These are phyloP conservation scores for Wallacemonas rigidus DNA, from an alignment of 208 protist species.

Conservation along the genomic window DNA sequence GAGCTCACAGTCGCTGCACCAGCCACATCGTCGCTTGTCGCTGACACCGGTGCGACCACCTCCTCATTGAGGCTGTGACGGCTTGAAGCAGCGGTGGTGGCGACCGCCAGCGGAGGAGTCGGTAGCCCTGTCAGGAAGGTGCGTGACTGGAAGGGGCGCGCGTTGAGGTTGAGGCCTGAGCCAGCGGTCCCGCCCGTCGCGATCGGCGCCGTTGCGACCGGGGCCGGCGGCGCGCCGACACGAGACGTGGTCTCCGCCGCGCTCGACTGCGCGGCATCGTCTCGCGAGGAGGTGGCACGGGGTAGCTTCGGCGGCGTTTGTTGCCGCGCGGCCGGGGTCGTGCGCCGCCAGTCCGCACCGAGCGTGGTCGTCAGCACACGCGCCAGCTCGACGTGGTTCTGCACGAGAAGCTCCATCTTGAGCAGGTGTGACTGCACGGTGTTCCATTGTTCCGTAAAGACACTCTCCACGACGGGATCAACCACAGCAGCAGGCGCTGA, in stretches of 20 bases:
- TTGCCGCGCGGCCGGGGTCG: not conserved
- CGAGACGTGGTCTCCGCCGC: not conserved
- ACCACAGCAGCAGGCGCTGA: not conserved
- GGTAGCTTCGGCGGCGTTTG: not conserved
- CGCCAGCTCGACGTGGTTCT: slow-evolving; percentile 53
- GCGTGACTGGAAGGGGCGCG: slow-evolving; percentile 31
- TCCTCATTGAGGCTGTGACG: no score
- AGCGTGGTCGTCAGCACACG: slow-evolving; percentile 35
- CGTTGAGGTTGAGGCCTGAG: slow-evolving; percentile 32
- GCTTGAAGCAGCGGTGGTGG: not conserved
- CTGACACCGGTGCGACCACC: no score
- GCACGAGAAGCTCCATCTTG: slow-evolving; percentile 29
- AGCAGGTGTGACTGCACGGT: slow-evolving; percentile 41
- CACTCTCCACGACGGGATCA: slow-evolving; percentile 7
- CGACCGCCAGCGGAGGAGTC: not conserved
- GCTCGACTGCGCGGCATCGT: not conserved
- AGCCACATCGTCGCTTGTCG: not conserved
- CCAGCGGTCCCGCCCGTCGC: slow-evolving; percentile 5
- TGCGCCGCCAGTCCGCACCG: slow-evolving; percentile 39
- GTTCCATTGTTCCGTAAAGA: slow-evolving; percentile 48
- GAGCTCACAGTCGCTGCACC: slow-evolving; percentile 12
- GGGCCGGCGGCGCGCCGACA: not conserved
- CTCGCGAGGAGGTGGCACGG: no score
- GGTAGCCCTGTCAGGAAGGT: slow-evolving; percentile 1
- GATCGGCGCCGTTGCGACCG: not conserved